phyloP scores from a whole-genome alignment of 495 filamentous ascomycete species.

The Opeltia flavorubescens region DNA sequence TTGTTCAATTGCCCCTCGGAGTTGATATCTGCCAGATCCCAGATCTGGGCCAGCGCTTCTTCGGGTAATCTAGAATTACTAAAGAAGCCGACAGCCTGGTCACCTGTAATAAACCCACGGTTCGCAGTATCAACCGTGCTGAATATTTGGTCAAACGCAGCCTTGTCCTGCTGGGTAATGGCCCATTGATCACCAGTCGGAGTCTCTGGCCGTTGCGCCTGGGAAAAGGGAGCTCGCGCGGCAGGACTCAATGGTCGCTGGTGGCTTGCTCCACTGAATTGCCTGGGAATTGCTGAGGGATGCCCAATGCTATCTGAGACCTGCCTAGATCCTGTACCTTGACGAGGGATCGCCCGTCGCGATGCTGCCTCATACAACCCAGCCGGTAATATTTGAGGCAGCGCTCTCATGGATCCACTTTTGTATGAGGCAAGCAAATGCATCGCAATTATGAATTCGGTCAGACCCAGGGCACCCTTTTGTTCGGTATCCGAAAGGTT shows the following conservation, averaged over 20 bases:
- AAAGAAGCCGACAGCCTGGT: constrained; percentile 92
- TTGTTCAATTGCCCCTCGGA: constrained; percentile 70
- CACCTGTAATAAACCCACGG: constrained; percentile 72
- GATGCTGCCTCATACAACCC: constrained; percentile 86
- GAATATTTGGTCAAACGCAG: constrained; percentile 72
- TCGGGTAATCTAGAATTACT: constrained; percentile 81
- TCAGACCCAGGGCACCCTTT: constrained; percentile 71
- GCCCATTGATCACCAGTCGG: constrained; percentile 65
- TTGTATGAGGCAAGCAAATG: constrained; percentile 87
- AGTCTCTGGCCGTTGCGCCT: constrained; percentile 41
- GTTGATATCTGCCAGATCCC: constrained; percentile 92
- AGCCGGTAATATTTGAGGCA: constrained; percentile 72
- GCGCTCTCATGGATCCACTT: constrained; percentile 58
- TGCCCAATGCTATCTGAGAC: constrained; percentile 27
- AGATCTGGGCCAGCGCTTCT: constrained; percentile 86
- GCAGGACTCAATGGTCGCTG: constrained; percentile 52
- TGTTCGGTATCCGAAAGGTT: constrained; percentile 86
- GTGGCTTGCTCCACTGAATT: constrained; percentile 51
- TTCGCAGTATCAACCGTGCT: constrained; percentile 64
- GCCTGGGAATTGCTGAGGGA: constrained; percentile 50
- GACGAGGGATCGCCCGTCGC: constrained; percentile 40
- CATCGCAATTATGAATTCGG: constrained; percentile 97
- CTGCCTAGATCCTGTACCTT: constrained; percentile 30
- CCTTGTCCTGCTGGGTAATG: constrained; percentile 69
- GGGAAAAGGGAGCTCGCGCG: constrained; percentile 39